Base-by-base conservation (phyloP, 1,284 basidiomycete genomes). In the Gymnopus androsaceus region DNA sequence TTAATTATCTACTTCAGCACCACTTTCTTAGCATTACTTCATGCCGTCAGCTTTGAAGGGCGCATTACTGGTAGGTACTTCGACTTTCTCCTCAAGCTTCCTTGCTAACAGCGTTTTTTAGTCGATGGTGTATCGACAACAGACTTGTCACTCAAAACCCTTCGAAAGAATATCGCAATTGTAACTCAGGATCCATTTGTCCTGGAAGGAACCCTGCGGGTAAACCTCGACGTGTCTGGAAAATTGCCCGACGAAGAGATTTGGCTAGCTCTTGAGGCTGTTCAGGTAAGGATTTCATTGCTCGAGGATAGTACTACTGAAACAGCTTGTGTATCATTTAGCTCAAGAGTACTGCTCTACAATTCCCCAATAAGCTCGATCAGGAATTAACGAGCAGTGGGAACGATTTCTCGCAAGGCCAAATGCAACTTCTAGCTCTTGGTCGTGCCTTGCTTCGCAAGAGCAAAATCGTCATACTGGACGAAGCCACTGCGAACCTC, bases 201-300 rank as follows among this genome's bases (percentile, higher is more conserved):
- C 19, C 23, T 48, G 30, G 46, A 48, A 4, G 46, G 30, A 7
- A 48, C 46, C 23, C 21, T 48, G 4, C 46, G 46, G 9, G 46
- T 33, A 25, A 48, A 48, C 34, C 23, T 48, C 28, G 46, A 48
- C 19, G 34, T 48, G 14, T 33, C 46, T 34, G 46, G 46, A 11
- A 12, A 11, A 15, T 33, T 14, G 21, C 34, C 46, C 15, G 46
- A 48, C 46, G 31, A 48, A 6, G 46, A 48, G 14, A 25, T 48
- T 9, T 48, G 46, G 46, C 28, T 30, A 15, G 46, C 46, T 34
- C 21, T 48, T 36, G 46, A 48, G 46, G 31, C 46, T 3, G 46
- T 30, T 19, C 46, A 48, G 30, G 46, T 48, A n/a, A n/a, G 72
- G 38, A 82, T 73, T 9, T 45, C 27, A 36, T 27, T n/a, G n/a